Evolutionary conservation across 805 yeast species (phyloP).

Genomic region (Ogataea philodendri): DNA sequence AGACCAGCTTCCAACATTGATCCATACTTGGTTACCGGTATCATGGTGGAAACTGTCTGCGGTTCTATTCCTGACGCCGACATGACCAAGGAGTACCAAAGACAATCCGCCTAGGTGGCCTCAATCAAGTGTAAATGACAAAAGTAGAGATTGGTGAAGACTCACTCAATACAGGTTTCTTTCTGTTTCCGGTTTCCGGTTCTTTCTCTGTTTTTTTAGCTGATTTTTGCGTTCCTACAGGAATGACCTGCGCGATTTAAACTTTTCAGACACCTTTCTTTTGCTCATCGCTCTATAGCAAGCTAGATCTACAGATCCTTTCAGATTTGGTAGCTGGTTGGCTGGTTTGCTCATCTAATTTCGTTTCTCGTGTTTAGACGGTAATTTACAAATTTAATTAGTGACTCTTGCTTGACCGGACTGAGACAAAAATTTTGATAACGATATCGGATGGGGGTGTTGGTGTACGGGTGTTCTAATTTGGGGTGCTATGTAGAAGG

Average conservation of each 20-base stretch:
- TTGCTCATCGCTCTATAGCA: too few relatives aligned
- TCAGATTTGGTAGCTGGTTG: too few relatives aligned
- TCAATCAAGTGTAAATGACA: slow-evolving; percentile 2
- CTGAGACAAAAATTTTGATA: too few relatives aligned
- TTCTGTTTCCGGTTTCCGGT: slow-evolving; percentile 11
- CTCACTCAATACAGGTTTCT: slow-evolving; percentile 1
- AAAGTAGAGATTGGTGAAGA: slow-evolving; percentile 8
- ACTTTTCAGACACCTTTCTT: background rate
- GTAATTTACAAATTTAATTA: too few relatives aligned
- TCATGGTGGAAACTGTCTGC: slow-evolving; percentile 94
- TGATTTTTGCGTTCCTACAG: too few relatives aligned
- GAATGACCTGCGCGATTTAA: slow-evolving; percentile 11
- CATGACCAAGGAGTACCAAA: slow-evolving; percentile 84
- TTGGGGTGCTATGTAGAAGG: slow-evolving; percentile 1
- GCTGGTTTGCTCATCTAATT: too few relatives aligned
- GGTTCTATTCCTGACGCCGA: slow-evolving; percentile 95
- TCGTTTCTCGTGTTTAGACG: too few relatives aligned
- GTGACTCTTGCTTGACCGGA: too few relatives aligned
- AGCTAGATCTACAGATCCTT: too few relatives aligned
- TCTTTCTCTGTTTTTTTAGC: too few relatives aligned
- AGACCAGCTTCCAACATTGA: slow-evolving; percentile 99
- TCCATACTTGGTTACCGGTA: slow-evolving; percentile 98
- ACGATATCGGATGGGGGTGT: too few relatives aligned
- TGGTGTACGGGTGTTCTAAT: slow-evolving; percentile 9
- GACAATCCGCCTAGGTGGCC: slow-evolving; percentile 47